Percentiles rank a stretch among this genome's conserved stretches.
Evolutionary conservation across 2,329 filamentous ascomycete genomes (phyloP).

Genomic region (Hypoxylon sp.): DNA sequence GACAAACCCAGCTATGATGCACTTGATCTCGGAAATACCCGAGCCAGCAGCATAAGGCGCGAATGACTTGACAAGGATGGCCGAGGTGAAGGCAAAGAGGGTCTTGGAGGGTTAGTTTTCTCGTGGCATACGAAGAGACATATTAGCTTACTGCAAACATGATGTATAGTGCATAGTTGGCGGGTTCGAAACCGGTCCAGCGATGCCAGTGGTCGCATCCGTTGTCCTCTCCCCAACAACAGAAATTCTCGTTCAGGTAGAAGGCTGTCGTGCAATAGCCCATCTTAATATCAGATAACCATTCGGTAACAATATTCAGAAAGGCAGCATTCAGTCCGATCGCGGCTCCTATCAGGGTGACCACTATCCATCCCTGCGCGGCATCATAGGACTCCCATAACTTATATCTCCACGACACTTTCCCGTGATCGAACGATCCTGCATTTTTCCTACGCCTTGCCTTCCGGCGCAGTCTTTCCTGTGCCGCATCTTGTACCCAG

Average conservation of each 20-base stretch:
- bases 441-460: constrained; percentile 78
- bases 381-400: constrained; percentile 92
- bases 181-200: constrained; percentile 82
- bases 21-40: constrained; percentile 99
- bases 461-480: constrained; percentile 86
- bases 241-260: constrained; percentile 97
- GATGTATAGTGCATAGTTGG: constrained; percentile 92
- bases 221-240: constrained; percentile 95
- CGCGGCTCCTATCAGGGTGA: constrained; percentile 90
- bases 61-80: constrained; percentile 87
- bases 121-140: background rate
- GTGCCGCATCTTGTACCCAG: constrained; percentile 97
- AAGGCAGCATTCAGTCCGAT: constrained; percentile 95
- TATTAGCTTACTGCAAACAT: constrained; percentile 76
- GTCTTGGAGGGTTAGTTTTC: constrained; percentile 61
- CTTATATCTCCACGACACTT: constrained; percentile 82
- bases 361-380: constrained; percentile 97
- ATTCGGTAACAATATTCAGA: constrained; percentile 95
- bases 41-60: constrained; percentile 97
- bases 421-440: constrained; percentile 77
- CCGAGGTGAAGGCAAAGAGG: constrained; percentile 84
- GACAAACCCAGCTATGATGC: constrained; percentile 97
- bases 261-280: constrained; percentile 97
- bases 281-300: constrained; percentile 94
- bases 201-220: constrained; percentile 90